Conservation (phyloP, 805 yeast genomes). For the Yarrowia keelungensis region DNA sequence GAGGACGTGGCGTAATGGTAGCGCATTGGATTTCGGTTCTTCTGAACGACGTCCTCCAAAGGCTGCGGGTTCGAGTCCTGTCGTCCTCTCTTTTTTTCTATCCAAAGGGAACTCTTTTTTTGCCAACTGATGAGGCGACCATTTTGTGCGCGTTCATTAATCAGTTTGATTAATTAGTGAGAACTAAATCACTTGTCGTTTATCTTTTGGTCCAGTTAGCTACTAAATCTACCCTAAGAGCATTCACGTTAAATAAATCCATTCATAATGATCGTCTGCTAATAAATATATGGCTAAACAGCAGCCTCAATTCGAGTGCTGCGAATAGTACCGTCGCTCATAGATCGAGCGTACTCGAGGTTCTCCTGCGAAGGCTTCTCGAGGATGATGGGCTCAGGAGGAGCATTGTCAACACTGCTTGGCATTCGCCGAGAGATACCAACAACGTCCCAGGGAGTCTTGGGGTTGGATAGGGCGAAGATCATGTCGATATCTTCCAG, state of each 20-base stretch:
- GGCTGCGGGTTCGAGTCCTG: slow-evolving; percentile 39
- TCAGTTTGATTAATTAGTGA: too few relatives aligned
- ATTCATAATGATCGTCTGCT: neutral
- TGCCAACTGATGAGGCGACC: too few relatives aligned
- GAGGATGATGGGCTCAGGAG: slow-evolving; percentile 13
- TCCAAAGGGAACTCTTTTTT: neutral
- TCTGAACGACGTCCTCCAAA: slow-evolving; percentile 37
- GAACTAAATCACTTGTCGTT: too few relatives aligned
- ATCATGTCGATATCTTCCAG: slow-evolving; percentile 26
- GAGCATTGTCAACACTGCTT: slow-evolving; percentile 37
- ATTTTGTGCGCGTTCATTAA: too few relatives aligned
- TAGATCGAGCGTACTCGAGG: neutral
- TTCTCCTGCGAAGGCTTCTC: slow-evolving; percentile 18
- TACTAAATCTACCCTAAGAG: too few relatives aligned
- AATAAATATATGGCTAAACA: slow-evolving; percentile 12
- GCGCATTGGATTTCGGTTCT: slow-evolving; percentile 38
- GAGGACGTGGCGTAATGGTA: slow-evolving; percentile 38
- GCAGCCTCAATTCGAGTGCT: neutral
- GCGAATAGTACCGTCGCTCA: slow-evolving; percentile 1
- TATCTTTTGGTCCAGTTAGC: too few relatives aligned
- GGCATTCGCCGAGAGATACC: slow-evolving; percentile 49
- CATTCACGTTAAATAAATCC: too few relatives aligned
- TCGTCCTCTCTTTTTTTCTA: slow-evolving; percentile 21
- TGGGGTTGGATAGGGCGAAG: slow-evolving; percentile 45
- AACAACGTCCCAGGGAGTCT: slow-evolving; percentile 56